Percentiles rank a stretch among this genome's conserved stretches.
Evolutionary conservation across 805 yeast species (phyloP).

Genomic region (Myxozyma lipomycoides): DNA sequence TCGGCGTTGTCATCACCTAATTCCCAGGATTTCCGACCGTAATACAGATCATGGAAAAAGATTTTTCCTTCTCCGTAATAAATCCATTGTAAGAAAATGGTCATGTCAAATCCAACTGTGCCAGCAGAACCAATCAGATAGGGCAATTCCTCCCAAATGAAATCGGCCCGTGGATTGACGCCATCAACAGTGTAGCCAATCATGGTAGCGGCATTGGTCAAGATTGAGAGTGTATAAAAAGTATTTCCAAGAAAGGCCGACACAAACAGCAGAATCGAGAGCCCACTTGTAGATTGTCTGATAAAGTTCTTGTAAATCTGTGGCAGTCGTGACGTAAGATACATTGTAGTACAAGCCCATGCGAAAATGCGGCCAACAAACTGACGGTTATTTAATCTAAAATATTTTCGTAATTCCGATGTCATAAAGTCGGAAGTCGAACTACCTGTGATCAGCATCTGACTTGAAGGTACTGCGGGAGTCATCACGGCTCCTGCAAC

Average conservation of each 20-base stretch:
- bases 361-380: slow-evolving; percentile 53
- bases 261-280: slow-evolving; percentile 73
- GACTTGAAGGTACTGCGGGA: slow-evolving; percentile 6
- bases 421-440: slow-evolving; percentile 11
- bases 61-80: slow-evolving; percentile 25
- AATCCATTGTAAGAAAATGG: slow-evolving; percentile 40
- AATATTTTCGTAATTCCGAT: slow-evolving; percentile 8
- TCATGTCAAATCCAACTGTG: slow-evolving; percentile 70
- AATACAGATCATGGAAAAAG: slow-evolving; percentile 19
- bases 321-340: slow-evolving; percentile 76
- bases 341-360: slow-evolving; percentile 74
- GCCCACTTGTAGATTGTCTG: slow-evolving; percentile 80
- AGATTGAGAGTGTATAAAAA: slow-evolving; percentile 69
- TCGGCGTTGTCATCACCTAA: neutral
- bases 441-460: neutral
- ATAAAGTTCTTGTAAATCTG: slow-evolving; percentile 72
- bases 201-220: slow-evolving; percentile 46
- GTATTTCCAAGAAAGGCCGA: slow-evolving; percentile 77
- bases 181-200: slow-evolving; percentile 25
- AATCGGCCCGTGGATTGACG: slow-evolving; percentile 40
- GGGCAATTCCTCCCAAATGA: slow-evolving; percentile 68
- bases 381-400: slow-evolving; percentile 17
- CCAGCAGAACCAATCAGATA: slow-evolving; percentile 83
- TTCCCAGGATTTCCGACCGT: slow-evolving; percentile 22
- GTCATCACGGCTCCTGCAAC: slow-evolving; percentile 23